phyloP scores from a whole-genome alignment of 2,329 filamentous ascomycete genomes.

The Chrysoporthe austroafricana region DNA sequence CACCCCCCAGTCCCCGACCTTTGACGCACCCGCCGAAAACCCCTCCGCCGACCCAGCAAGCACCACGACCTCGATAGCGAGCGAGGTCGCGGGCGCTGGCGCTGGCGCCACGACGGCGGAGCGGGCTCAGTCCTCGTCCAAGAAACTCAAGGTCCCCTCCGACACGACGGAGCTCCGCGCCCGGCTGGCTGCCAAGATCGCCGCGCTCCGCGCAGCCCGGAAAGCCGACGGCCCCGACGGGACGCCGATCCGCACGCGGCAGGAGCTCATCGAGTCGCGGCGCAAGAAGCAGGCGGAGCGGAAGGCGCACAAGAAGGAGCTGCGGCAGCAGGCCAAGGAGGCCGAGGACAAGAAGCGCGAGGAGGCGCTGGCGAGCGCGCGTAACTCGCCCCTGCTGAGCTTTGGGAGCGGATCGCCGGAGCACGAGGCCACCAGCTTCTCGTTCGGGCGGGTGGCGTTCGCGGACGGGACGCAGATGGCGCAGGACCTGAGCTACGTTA shows the following conservation, averaged over 20 bases:
- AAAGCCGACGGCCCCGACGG: slow-evolving; percentile 87
- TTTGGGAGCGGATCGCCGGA: slow-evolving; percentile 46
- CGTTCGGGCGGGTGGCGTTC: slow-evolving; percentile 91
- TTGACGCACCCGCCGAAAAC: slow-evolving; percentile 54
- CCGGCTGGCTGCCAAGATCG: slow-evolving; percentile 80
- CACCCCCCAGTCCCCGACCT: slow-evolving; percentile 61
- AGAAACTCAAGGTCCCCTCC: slow-evolving; percentile 68
- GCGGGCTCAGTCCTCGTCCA: slow-evolving; percentile 61
- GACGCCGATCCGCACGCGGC: slow-evolving; percentile 79
- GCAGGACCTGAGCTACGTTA: slow-evolving; percentile 67
- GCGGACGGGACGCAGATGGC: slow-evolving; percentile 82
- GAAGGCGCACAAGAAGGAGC: slow-evolving; percentile 86
- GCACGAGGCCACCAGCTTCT: slow-evolving; percentile 66
- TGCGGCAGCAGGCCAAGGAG: slow-evolving; percentile 74
- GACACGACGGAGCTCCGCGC: slow-evolving; percentile 77
- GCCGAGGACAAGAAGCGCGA: slow-evolving; percentile 74
- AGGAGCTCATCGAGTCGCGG: slow-evolving; percentile 89
- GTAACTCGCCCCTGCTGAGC: slow-evolving; percentile 62
- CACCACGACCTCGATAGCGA: slow-evolving; percentile 71
- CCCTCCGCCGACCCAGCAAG: slow-evolving; percentile 53
- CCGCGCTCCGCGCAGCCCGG: slow-evolving; percentile 79
- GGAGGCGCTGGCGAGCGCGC: slow-evolving; percentile 61
- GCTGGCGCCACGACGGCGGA: not conserved
- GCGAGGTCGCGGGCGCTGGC: slow-evolving; percentile 51
- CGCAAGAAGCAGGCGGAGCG: slow-evolving; percentile 85